These are phyloP conservation scores for Aspergillus sp. DNA, from an alignment of 2,329 filamentous ascomycete genomes.

Conservation along the genomic window DNA sequence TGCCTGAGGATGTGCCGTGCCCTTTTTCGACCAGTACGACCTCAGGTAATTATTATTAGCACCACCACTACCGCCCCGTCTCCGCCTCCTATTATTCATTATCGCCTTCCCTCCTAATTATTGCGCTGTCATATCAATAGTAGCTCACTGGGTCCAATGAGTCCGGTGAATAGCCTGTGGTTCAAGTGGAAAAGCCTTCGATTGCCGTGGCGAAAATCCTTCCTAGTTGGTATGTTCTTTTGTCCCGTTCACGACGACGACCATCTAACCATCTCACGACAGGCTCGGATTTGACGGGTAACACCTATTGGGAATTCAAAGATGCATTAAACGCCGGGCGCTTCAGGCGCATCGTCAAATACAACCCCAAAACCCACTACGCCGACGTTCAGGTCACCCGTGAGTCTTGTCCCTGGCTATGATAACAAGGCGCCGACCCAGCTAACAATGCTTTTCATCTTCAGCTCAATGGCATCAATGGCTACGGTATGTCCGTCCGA, in stretches of 20 bases:
- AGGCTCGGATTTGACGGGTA: slow-evolving; percentile 59
- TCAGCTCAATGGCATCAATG: slow-evolving; percentile 65
- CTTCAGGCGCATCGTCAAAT: slow-evolving; percentile 56
- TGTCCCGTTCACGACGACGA: background rate
- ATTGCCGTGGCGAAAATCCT: slow-evolving; percentile 58
- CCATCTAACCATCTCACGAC: slow-evolving; percentile 10
- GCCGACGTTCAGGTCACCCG: slow-evolving; percentile 58
- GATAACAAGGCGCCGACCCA: background rate
- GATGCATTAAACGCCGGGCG: slow-evolving; percentile 51
- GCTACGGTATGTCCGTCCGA: slow-evolving; percentile 57
- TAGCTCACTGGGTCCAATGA: slow-evolving; percentile 24
- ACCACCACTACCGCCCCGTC: background rate
- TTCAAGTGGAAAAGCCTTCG: slow-evolving; percentile 59
- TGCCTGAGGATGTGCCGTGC: no score
- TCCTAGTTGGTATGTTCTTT: slow-evolving; percentile 49
- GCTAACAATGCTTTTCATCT: slow-evolving; percentile 10
- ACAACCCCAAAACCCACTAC: slow-evolving; percentile 49
- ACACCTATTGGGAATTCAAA: slow-evolving; percentile 65
- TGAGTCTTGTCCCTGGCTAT: slow-evolving; percentile 25
- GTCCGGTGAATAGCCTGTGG: slow-evolving; percentile 48
- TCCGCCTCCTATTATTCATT: background rate
- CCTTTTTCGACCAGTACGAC: background rate
- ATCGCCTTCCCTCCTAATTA: slow-evolving; percentile 6
- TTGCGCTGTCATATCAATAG: background rate
- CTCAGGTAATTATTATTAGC: slow-evolving; percentile 1